A percentile compares a stretch with the other conserved stretches of the same genome.
phyloP scores from a whole-genome alignment of 805 yeast genomes.

The Myxozyma nipponensis region DNA sequence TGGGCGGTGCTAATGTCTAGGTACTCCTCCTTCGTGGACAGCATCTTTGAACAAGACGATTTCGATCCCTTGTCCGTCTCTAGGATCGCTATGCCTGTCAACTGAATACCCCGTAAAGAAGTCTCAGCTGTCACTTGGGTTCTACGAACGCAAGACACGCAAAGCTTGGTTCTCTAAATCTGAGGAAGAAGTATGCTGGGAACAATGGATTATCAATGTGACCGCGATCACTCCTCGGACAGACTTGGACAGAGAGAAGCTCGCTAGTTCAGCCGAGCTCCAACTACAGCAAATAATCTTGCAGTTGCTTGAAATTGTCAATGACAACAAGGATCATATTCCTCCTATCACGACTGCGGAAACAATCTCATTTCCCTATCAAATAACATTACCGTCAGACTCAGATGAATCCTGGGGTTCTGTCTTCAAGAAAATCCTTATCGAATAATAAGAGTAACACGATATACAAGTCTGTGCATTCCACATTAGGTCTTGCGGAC shows the following conservation, averaged over 20 bases:
- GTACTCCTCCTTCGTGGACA: not conserved
- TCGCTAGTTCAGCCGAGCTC: conserved; percentile 11
- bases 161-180: conserved; percentile 56
- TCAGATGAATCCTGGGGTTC: conserved; percentile 37
- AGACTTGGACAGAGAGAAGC: conserved; percentile 20
- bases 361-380: conserved; percentile 60
- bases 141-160: conserved; percentile 33
- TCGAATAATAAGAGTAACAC: conserved; percentile 22
- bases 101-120: conserved; percentile 6
- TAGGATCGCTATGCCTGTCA: conserved; percentile 17
- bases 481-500: no score
- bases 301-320: conserved; percentile 51
- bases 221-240: conserved; percentile 41
- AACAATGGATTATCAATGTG: conserved; percentile 60
- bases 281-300: conserved; percentile 44
- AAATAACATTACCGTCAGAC: conserved; percentile 37
- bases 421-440: conserved; percentile 37
- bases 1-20: not conserved
- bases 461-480: no score
- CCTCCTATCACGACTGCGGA: conserved; percentile 72
- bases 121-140: conserved; percentile 20
- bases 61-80: conserved; percentile 18
- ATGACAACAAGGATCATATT: conserved; percentile 58
- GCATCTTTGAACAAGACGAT: not conserved
- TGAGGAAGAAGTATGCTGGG: conserved; percentile 58